Evolutionary conservation across 805 yeast species (phyloP).

Genomic region (Spathaspora boniae): DNA sequence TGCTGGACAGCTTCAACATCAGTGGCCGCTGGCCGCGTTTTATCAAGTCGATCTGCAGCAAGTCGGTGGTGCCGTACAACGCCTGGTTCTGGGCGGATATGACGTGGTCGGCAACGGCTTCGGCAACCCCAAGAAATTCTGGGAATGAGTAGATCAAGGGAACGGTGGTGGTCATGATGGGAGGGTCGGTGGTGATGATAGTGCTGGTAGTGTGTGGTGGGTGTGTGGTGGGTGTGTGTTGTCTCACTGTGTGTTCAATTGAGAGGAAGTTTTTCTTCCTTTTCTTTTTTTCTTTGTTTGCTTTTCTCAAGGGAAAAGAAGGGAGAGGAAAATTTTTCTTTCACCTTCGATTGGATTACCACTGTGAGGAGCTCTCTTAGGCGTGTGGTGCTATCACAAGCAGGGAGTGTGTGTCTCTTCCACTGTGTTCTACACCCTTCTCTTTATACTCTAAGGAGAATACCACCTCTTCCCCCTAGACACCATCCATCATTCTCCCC

Average conservation of each 20-base stretch:
- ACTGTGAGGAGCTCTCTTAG: constrained; percentile 2
- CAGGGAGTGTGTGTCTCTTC: no score
- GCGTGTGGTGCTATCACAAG: no score
- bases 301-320: background rate
- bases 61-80: constrained; percentile 43
- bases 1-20: no score
- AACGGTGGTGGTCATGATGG: constrained; percentile 83
- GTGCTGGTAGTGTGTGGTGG: background rate
- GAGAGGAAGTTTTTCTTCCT: background rate
- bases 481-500: no score
- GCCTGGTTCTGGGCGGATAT: constrained; percentile 82
- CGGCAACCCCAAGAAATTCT: constrained; percentile 86
- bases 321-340: background rate
- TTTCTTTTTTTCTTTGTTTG: background rate
- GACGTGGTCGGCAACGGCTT: constrained; percentile 94
- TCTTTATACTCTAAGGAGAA: no score
- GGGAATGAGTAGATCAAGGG: constrained; percentile 93
- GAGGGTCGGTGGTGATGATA: background rate
- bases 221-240: background rate
- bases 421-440: no score
- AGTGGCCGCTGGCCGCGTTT: constrained; percentile 25
- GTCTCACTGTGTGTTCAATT: background rate
- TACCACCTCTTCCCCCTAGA: no score
- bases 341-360: background rate
- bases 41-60: constrained; percentile 26